Base-by-base conservation (phyloP, 768 basidiomycete species). In the Suillus lakei region DNA sequence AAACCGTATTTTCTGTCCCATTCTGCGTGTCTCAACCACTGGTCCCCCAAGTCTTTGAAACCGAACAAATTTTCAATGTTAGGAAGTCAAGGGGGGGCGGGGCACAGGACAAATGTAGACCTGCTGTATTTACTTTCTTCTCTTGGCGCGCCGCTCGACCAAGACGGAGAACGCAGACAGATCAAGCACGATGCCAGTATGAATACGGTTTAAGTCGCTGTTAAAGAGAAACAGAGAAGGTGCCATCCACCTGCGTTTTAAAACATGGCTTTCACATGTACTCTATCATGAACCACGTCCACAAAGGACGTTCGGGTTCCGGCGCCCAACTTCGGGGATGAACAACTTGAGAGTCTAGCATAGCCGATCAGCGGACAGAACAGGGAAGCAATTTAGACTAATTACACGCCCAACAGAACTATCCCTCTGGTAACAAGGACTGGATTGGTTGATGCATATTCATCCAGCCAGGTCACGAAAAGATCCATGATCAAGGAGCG, bases 61-160 rank as follows among this genome's bases (percentile, higher is more conserved):
- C 81, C 80, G 6, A 82, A 68, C 7, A 84, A 63, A 64, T 83
- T 84, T 43, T 80, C 83, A 23, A 84, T 67, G n/a, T 84, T 51
- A 36, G 83, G 82, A n/a, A 79, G 69, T 39, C 74, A 74, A 41
- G 69, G 75, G 8, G n/a, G n/a, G n/a, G n/a, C n/a, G n/a, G n/a
- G 83, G 81, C 23, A 82, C 83, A n/a, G 83, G 83, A 15, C 3
- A 81, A 54, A 8, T 70, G 71, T 4, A 73, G 61, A 8, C 72
- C 66, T 28, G 61, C 38, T 18, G 74, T 68, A 15, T 75, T 71
- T 30, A 62, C 63, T 38, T 36, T 39, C 38, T 48, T 63, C 55
- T 55, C 51, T 23, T 59, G 34, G 70, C 26, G 36, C 62, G 59
- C 2, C 18, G 64, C 41, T 28, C 62, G 61, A 56, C 16, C 5